Evolutionary conservation across 2,329 filamentous ascomycete species (phyloP), one percentile per base, ranked within the genome.

Genomic region (Lachnellula cervina): DNA sequence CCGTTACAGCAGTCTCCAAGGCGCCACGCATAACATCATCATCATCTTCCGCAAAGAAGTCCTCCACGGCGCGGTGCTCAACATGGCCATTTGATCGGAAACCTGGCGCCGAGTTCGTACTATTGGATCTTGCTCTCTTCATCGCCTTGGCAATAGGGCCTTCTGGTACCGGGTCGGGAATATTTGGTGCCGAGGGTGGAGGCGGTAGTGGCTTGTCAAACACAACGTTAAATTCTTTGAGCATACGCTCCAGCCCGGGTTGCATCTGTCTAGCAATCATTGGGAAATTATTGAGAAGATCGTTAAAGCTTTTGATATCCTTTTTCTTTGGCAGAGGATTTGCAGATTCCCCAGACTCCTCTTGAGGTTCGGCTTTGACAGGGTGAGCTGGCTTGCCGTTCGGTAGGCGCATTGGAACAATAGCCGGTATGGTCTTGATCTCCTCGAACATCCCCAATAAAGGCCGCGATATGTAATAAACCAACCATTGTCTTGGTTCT

Each of bases 261-360:
- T 97, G 91, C 91, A 99, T 96, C 72, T 99, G 94, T 57, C 90
- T 83, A 23, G 92, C 91, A 65, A 99, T 97, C 82, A 96, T 89
- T 1, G 94, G 94, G 63, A 97, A 99, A 64, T 91, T 85, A 63
- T 89, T 89, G 43, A 99, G 79, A 14, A 99, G 79, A 62, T 97
- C 94, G 58, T 88, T 86, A 69, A 99, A 99, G 35, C 83, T 90
- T 72, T 86, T 90, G 69, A 99, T 88, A 57, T 96, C 90, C 72
- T 96, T 97, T 74, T 96, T 97, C 59, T 81, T 80, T 5, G 84
- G 82, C 42, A 79, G 70, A 32, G 78, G 73, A 42, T 46, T 64
- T 11, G 53, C 60, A 44, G 64, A 56, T 37, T 51, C 56, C 13
- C 49, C 49, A n/a, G 59, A 53, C 37, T 64, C 60, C 17, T 51